Percentiles rank a stretch among this genome's conserved stretches.
These are phyloP conservation scores for Geotrichum fermentans DNA, from an alignment of 1,139 yeast genomes.

Conservation along the genomic window DNA sequence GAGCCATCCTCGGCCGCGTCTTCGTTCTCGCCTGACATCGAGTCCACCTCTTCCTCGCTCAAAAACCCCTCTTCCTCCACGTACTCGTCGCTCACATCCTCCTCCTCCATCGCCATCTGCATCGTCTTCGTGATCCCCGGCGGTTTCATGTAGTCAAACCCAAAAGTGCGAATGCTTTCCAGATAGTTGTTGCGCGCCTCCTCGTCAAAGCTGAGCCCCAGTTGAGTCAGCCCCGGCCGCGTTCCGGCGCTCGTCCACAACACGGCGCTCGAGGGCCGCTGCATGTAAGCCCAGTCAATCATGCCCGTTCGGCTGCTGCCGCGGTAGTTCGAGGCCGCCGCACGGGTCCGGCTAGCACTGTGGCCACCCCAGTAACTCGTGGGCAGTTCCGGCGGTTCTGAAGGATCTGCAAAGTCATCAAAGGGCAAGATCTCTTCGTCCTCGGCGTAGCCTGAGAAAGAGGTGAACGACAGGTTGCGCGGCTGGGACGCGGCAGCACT, in stretches of 20 bases:
- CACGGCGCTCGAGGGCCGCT: slow-evolving; percentile 3
- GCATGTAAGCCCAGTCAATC: slow-evolving; percentile 7
- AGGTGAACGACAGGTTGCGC: not conserved
- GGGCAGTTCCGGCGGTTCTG: not conserved
- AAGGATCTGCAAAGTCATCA: not conserved
- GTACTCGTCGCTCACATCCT: slow-evolving; percentile 27
- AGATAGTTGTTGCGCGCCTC: slow-evolving; percentile 10
- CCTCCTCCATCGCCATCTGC: slow-evolving; percentile 27
- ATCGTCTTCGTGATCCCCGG: slow-evolving; percentile 28
- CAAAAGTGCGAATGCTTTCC: slow-evolving; percentile 28
- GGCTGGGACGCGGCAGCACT: not conserved
- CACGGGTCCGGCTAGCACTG: slow-evolving; percentile 1
- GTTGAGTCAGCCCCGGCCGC: not conserved
- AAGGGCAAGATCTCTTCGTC: slow-evolving; percentile 10
- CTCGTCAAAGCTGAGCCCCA: slow-evolving; percentile 8
- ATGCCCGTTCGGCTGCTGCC: slow-evolving; percentile 5
- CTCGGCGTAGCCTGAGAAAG: slow-evolving; percentile 5
- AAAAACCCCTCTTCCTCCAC: slow-evolving; percentile 24
- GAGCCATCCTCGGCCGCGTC: slow-evolving; percentile 1
- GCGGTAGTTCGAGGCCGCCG: slow-evolving; percentile 1
- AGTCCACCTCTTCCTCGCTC: slow-evolving; percentile 16
- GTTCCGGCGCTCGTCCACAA: slow-evolving; percentile 4
- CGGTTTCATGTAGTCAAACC: slow-evolving; percentile 27
- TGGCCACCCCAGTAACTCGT: slow-evolving; percentile 8
- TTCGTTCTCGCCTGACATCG: slow-evolving; percentile 2